Evolutionary conservation across 192 early-diverging fungal genomes (phyloP).

Genomic region (Backusella liffmaniae): DNA sequence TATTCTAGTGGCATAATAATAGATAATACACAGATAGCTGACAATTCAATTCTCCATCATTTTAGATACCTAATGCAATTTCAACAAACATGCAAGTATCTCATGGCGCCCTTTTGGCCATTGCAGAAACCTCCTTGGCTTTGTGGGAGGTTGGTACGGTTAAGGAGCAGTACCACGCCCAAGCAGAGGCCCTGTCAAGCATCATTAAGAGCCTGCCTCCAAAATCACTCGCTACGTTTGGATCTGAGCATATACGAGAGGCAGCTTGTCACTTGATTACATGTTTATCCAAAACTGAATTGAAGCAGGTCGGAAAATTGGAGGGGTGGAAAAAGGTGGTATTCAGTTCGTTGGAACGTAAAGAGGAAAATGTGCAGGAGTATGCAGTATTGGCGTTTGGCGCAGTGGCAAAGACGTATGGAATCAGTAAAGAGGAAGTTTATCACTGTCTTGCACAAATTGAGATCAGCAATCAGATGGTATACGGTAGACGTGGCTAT

Average conservation of each 20-base stretch:
- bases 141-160: constrained; percentile 20
- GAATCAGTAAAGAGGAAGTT: constrained; percentile 38
- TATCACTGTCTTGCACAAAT: constrained; percentile 35
- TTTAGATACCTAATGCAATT: constrained; percentile 45
- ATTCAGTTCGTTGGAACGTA: constrained; percentile 53
- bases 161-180: neutral
- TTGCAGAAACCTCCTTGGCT: constrained; percentile 59
- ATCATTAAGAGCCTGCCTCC: constrained; percentile 41
- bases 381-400: constrained; percentile 49
- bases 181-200: constrained; percentile 24
- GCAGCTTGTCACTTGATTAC: constrained; percentile 51
- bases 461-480: constrained; percentile 31
- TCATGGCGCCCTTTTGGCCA: constrained; percentile 62
- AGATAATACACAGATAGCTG: neutral
- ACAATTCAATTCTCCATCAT: neutral
- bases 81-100: constrained; percentile 49
- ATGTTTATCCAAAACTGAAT: constrained; percentile 44
- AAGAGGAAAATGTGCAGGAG: constrained; percentile 64
- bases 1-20: constrained; percentile 28
- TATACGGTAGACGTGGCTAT: constrained; percentile 58
- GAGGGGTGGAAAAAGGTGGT: constrained; percentile 54
- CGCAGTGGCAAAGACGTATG: constrained; percentile 40
- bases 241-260: constrained; percentile 56
- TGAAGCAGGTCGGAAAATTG: constrained; percentile 28
- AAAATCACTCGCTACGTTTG: constrained; percentile 52